These are phyloP conservation scores for Triticum dicoccoides DNA, from an alignment of 176 grass and related monocot species.

Conservation along the genomic window DNA sequence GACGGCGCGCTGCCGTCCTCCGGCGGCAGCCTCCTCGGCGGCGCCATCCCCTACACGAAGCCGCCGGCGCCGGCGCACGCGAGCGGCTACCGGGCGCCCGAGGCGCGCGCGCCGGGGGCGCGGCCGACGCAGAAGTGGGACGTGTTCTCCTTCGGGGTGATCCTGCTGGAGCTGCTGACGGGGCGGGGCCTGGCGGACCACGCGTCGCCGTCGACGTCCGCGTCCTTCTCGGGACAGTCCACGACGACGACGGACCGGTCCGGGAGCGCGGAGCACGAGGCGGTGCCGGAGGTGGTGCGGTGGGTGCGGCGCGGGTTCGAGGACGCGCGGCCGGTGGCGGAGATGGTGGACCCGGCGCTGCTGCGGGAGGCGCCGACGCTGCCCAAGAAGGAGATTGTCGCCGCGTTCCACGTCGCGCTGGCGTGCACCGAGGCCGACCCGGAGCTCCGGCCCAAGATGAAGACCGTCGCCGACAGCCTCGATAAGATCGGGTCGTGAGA, in stretches of 20 bases:
- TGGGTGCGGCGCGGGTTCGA: conserved; percentile 77
- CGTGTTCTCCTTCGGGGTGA: conserved; percentile 74
- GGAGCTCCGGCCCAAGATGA: conserved; percentile 78
- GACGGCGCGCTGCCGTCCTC: neutral
- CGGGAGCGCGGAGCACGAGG: conserved; percentile 39
- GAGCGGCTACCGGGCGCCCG: conserved; percentile 65
- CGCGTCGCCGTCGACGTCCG: conserved; percentile 48
- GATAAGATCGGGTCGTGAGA: conserved; percentile 49
- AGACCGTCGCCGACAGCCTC: conserved; percentile 68
- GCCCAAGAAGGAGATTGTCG: conserved; percentile 79
- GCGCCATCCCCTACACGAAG: conserved; percentile 46
- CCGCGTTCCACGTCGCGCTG: conserved; percentile 75
- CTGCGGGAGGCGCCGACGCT: conserved; percentile 32
- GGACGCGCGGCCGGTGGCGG: conserved; percentile 40
- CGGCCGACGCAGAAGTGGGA: conserved; percentile 69
- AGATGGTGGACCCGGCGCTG: conserved; percentile 62
- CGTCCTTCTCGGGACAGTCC: conserved; percentile 33
- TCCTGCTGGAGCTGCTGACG: conserved; percentile 73
- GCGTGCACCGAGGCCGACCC: conserved; percentile 56
- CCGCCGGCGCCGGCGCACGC: neutral
- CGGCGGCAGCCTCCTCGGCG: conserved; percentile 23
- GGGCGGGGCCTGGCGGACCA: conserved; percentile 48
- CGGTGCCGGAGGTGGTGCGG: conserved; percentile 59
- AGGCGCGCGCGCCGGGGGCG: conserved; percentile 20
- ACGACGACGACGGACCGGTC: conserved; percentile 33